Evolutionary conservation across 2,329 filamentous ascomycete species (phyloP), one percentile per base, ranked within the genome.

Genomic region (Hymenoscyphus fraxineus): DNA sequence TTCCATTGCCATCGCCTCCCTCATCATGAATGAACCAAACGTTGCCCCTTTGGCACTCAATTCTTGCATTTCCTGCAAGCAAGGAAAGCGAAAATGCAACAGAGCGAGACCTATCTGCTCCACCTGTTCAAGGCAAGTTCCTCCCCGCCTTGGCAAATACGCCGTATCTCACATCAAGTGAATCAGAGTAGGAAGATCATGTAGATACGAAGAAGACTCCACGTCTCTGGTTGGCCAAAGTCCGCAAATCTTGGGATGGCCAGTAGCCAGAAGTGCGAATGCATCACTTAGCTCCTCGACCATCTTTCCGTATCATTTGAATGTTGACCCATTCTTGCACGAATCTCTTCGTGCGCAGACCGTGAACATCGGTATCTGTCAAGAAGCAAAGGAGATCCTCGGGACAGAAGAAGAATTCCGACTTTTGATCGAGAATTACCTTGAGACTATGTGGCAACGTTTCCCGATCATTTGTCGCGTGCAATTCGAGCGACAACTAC

Each of bases 1-100:
- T 27, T 27, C 27, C 27, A 27, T 3, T 27, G 27, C 2, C 27
- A 27, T 27, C 27, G 27, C 27, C 27, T 27, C 27, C 41, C 2
- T n/a, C 15, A 44, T 19, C 9, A 44, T 44, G 41, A 44, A 44
- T 44, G 15, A 32, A 10, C 10, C n/a, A 40, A 40, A 40, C 39
- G 40, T 16, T 1, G 9, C 16, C n/a, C 16, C 60, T 10, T 32
- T 56, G 19, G 51, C 60, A n/a, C n/a, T 62, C 27, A 64, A 66
- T 39, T 60, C 61, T 1, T 66, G 65, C 47, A 58, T 55, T 2
- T 59, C 57, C 6, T 66, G 65, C 39, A 66, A 65, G 56, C 44
- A 58, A 38, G 54, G 61, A 15, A 67, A 67, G 41, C 63, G 63
- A 32, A 67, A 67, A 58, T 65, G 63, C 12, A 59, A 63, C 35